Base-by-base conservation (phyloP, 306 rosid genomes). In the Medicago ruthenica region DNA sequence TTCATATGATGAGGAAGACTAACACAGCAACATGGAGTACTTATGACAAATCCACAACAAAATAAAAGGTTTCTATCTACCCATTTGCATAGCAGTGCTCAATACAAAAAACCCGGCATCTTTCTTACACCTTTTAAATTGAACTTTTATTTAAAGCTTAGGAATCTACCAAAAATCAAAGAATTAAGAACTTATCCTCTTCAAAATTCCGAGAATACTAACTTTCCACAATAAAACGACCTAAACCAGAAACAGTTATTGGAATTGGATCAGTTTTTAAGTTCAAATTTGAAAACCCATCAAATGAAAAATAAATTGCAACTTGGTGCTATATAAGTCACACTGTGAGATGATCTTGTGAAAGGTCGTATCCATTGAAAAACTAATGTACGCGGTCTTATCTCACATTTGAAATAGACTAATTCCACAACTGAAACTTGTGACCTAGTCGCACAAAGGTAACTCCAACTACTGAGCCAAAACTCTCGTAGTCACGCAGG, bases 1-100 rank as follows among this genome's bases (percentile, higher is more conserved):
- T 4, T 21, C 17, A 66, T 73, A 59, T 47, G 50, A 67, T 24
- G 55, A 40, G 61, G 71, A 62, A 80, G 79, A 74, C 57, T 67
- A 55, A 53, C 59, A 55, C 62, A 55, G 34, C 27, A 31, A 22
- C 34, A 20, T 11, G n/a, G 15, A 21, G 9, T 55, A 10, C 14
- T 22, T 55, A 18, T 20, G 34, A 55, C 15, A 55, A 9, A 21
- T 55, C 13, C 8, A 55, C 62, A 3, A 55, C 34, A 55, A 55
- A 55, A 21, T 18, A 31, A 10, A 10, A 20, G 14, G 34, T 61
- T 60, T 27, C 37, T 34, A 34, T 8, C 58, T 16, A 7, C 16
- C 10, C 22, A 51, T n/a, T 51, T 61, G 42, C 44, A 60, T 14
- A 47, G 70, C 76, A 47, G 20, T 34, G 54, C 70, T 69, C 24